Conservation (phyloP, 805 yeast species). For the Schizosaccharomyces japonicus region DNA sequence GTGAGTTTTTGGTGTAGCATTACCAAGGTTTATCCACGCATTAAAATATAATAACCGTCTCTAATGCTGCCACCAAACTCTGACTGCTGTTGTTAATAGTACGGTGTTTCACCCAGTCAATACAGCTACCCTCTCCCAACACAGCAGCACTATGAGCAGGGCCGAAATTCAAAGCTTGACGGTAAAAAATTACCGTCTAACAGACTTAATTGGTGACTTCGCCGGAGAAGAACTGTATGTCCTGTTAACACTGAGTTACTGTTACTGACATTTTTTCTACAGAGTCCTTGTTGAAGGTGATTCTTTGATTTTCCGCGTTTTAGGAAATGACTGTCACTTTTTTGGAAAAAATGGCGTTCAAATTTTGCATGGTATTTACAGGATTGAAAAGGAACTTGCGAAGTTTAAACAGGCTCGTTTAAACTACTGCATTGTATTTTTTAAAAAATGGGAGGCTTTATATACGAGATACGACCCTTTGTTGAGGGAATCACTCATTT, state of each 20-base stretch:
- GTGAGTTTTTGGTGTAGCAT: too few relatives aligned
- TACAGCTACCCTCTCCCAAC: neutral
- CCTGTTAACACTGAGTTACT: too few relatives aligned
- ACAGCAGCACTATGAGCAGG: neutral
- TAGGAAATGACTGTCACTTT: neutral
- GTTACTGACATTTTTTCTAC: too few relatives aligned
- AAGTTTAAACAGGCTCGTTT: neutral
- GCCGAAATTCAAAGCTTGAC: neutral
- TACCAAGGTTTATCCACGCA: too few relatives aligned
- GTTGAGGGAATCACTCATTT: neutral
- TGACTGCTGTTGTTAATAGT: too few relatives aligned
- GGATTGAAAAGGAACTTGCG: neutral
- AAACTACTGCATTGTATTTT: neutral
- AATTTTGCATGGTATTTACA: neutral
- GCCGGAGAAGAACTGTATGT: constrained; percentile 3
- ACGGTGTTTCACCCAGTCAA: too few relatives aligned
- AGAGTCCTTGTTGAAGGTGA: constrained; percentile 1
- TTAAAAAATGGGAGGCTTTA: constrained; percentile 2
- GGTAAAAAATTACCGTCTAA: neutral
- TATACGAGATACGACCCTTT: neutral
- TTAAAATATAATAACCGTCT: too few relatives aligned
- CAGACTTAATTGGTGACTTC: constrained; percentile 2
- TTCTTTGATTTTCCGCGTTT: neutral
- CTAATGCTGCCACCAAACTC: too few relatives aligned
- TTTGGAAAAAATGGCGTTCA: neutral